A percentile compares a stretch with the other conserved stretches of the same genome.
Conservation (phyloP, 208 protist species). For the Wallacemonas collosoma region DNA sequence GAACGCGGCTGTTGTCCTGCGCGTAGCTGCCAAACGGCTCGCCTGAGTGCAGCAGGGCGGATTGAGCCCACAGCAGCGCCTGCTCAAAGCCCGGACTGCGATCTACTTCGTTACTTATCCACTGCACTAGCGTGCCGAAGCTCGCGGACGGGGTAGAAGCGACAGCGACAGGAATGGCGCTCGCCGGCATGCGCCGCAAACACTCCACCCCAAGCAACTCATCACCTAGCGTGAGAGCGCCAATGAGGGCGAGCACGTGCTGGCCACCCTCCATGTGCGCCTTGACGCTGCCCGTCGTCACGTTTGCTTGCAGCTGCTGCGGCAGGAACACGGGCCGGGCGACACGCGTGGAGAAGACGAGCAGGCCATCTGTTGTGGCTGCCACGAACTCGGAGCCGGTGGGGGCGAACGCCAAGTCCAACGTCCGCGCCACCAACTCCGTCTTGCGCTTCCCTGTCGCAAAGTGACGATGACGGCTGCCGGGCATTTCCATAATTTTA, state of each 20-base stretch:
- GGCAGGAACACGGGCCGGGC: conserved; percentile 81
- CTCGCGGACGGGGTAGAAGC: conserved; percentile 66
- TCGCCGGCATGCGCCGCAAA: conserved; percentile 70
- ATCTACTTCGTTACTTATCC: conserved; percentile 85
- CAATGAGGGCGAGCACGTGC: conserved; percentile 78
- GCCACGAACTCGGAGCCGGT: conserved; percentile 89
- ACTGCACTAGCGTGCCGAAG: conserved; percentile 71
- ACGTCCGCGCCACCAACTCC: conserved; percentile 74
- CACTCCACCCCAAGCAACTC: conserved; percentile 75
- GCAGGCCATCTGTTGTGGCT: conserved; percentile 87
- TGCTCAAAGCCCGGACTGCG: conserved; percentile 66
- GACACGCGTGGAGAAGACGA: conserved; percentile 85
- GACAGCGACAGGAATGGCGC: conserved; percentile 82
- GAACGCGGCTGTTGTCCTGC: conserved; percentile 37
- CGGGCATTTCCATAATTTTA: conserved; percentile 89
- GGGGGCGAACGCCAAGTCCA: conserved; percentile 77
- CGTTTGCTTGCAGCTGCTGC: conserved; percentile 63
- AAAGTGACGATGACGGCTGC: conserved; percentile 86
- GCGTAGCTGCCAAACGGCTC: conserved; percentile 59
- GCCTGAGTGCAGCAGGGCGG: conserved; percentile 75
- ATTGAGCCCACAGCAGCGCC: conserved; percentile 84
- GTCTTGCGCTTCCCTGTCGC: conserved; percentile 91
- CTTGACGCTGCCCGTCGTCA: conserved; percentile 69
- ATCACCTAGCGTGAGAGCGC: conserved; percentile 81
- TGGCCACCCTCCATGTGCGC: conserved; percentile 54